A percentile compares a stretch with the other conserved stretches of the same genome.
Evolutionary conservation across 148 eudicot genomes (phyloP).

Genomic region (Chenopodium formosanum): DNA sequence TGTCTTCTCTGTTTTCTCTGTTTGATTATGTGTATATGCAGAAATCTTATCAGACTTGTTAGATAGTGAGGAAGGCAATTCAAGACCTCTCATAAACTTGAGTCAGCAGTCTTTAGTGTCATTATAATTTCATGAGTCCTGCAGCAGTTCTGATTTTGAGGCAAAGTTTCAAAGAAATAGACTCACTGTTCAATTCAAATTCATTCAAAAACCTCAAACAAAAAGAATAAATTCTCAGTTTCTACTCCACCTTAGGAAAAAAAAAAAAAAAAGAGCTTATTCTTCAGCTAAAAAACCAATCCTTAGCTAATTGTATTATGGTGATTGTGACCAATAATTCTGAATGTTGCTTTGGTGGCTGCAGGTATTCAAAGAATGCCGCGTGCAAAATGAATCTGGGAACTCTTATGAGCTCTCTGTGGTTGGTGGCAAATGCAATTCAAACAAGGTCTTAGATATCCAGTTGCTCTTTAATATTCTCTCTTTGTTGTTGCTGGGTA

Average conservation of each 20-base stretch:
- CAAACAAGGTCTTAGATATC: constrained; percentile 65
- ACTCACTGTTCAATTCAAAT: too few relatives aligned
- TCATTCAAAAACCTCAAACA: background rate
- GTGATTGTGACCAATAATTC: background rate
- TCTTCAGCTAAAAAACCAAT: background rate
- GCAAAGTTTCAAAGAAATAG: background rate
- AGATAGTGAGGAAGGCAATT: background rate
- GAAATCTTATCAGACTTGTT: background rate
- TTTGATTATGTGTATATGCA: background rate
- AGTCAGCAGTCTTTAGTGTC: background rate
- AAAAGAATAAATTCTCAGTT: background rate
- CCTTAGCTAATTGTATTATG: background rate
- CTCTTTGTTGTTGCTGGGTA: background rate
- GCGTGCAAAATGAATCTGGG: constrained; percentile 51
- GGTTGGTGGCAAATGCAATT: constrained; percentile 73
- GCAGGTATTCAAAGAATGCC: constrained; percentile 87
- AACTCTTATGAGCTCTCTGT: constrained; percentile 78
- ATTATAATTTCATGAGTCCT: background rate
- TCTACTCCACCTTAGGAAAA: background rate
- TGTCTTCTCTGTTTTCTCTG: background rate
- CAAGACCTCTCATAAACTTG: background rate
- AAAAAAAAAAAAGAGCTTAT: too few relatives aligned
- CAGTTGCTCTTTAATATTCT: background rate
- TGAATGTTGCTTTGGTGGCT: constrained; percentile 18
- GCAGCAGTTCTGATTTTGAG: background rate